Conservation (phyloP, 495 filamentous ascomycete species). For the Letharia columbiana region DNA sequence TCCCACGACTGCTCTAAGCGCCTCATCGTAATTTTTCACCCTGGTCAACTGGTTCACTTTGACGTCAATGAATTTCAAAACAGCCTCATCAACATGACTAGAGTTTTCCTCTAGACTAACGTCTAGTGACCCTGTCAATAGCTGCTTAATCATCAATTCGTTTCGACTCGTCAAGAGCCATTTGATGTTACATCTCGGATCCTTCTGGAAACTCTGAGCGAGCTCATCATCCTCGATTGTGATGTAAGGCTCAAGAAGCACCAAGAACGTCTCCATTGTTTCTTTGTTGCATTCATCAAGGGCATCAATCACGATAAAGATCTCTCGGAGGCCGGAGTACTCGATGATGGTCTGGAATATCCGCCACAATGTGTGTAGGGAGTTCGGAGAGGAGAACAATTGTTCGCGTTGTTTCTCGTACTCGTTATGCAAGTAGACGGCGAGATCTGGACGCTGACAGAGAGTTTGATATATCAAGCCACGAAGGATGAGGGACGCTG, state of each 20-base stretch:
- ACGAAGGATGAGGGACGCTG: background rate
- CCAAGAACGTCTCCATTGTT: background rate
- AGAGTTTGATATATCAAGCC: background rate
- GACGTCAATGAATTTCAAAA: background rate
- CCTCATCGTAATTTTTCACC: background rate
- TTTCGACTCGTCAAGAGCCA: background rate
- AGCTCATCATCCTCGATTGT: background rate
- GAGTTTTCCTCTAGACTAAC: background rate
- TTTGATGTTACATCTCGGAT: background rate
- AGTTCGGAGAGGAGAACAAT: background rate
- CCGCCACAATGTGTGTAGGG: background rate
- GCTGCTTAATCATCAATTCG: background rate
- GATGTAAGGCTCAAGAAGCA: background rate
- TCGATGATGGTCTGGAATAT: background rate
- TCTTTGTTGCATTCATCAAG: background rate
- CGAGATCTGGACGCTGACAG: background rate
- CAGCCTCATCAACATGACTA: background rate
- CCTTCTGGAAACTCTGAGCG: background rate
- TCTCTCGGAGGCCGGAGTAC: background rate
- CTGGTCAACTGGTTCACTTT: background rate
- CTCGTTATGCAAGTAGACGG: background rate
- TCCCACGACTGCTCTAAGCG: background rate
- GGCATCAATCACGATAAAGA: background rate
- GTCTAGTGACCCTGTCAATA: background rate
- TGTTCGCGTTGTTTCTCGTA: background rate